Base-by-base conservation (phyloP, 2,329 filamentous ascomycete species). In the Pseudophaeomoniella oleicola region DNA sequence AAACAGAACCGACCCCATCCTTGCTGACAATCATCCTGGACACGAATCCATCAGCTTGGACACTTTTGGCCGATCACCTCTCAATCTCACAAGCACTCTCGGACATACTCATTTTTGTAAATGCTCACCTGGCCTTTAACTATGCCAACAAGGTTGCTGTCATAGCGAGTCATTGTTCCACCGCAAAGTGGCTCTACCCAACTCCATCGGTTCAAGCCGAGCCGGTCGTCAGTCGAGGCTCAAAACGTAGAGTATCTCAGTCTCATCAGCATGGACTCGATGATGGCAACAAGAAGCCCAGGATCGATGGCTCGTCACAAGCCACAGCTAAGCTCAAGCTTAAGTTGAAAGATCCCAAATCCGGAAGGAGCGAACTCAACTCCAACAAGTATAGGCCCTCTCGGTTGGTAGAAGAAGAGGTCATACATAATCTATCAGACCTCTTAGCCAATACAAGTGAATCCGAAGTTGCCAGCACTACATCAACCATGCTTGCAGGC, bases 11-110 rank as follows among this genome's bases (percentile, higher is more conserved):
- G 29, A 62, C 72, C 9, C 84, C 90, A 1, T 93, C 88, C 11
- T 77, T 98, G 22, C 75, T 94, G 36, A 81, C 85, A 47, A 78
- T 98, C 50, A 71, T 98, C 51, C 72, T 98, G 63, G 90, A 98
- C 64, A 94, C 88, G 16, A 98, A 98, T 56, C 90, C 90, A 2
- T 81, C 87, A 49, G 87, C 90, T 49, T 94, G 90, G 90, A 77
- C 83, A 4, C 69, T 83, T 41, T 72, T 96, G 32, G 68, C 78
- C 42, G 62, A 75, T 39, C 73, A 72, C 19, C 75, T 96, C 5
- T 76, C 88, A 17, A 72, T 98, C 42, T 82, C 82, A 35, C 79
- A 81, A 51, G 85, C 85, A 42, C 68, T 98, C 41, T 84, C 88
- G 42, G 81, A 88, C 60, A 72, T 96, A 44, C 78, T 96, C 51